phyloP scores from a whole-genome alignment of 2,329 filamentous ascomycete species.

The Ilyonectria sp. region DNA sequence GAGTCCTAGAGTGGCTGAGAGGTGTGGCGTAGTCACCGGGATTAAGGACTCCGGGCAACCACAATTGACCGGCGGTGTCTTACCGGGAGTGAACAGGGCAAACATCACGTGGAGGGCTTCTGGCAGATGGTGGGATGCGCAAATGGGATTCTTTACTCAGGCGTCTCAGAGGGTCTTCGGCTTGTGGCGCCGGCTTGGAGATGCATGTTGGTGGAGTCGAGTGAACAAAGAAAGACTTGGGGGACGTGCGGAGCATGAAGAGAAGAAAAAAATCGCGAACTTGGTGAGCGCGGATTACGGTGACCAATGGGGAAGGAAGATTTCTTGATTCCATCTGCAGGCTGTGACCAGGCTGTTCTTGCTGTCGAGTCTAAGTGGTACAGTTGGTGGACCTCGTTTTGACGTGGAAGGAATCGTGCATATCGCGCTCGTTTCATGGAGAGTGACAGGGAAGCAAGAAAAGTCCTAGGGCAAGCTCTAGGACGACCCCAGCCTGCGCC shows the following conservation, averaged over 20 bases:
- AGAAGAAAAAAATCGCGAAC: not conserved
- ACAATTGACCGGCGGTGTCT: not conserved
- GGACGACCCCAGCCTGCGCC: not conserved
- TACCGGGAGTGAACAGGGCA: not conserved
- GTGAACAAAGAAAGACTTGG: not conserved
- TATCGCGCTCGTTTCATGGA: conserved; percentile 27
- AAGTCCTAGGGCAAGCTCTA: conserved; percentile 27
- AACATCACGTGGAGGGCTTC: conserved; percentile 7
- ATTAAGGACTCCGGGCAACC: not conserved
- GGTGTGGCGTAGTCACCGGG: conserved; percentile 16
- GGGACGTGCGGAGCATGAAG: not conserved
- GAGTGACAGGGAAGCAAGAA: conserved; percentile 17
- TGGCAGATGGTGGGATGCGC: not conserved
- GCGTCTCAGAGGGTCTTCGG: not conserved
- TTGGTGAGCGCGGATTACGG: conserved; percentile 5
- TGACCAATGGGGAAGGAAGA: not conserved
- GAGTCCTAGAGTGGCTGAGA: conserved; percentile 7
- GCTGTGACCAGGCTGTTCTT: conserved; percentile 22
- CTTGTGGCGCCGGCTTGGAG: too few relatives aligned
- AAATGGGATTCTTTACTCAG: not conserved
- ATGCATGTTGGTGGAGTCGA: not conserved
- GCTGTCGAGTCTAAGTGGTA: conserved; percentile 23
- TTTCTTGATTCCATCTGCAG: conserved; percentile 5
- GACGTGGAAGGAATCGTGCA: conserved; percentile 21
- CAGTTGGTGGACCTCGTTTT: conserved; percentile 13